A percentile compares a stretch with the other conserved stretches of the same genome.
These are phyloP conservation scores for Pichia sp. DNA, from an alignment of 1,139 yeast genomes.

Conservation along the genomic window DNA sequence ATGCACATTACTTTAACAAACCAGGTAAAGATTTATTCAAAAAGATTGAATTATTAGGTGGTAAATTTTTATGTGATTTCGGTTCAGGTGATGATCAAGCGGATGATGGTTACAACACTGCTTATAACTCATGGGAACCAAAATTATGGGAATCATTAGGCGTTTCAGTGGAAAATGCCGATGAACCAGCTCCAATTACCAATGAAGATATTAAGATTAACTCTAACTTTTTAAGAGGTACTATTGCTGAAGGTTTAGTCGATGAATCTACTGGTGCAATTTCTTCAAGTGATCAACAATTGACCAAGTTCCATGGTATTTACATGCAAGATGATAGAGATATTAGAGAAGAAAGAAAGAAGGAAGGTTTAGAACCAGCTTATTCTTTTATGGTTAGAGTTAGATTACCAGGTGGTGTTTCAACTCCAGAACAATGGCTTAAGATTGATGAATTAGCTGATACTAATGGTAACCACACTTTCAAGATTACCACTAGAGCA, in stretches of 20 bases:
- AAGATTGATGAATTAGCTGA: slow-evolving; percentile 79
- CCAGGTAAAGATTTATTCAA: slow-evolving; percentile 74
- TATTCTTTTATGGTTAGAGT: slow-evolving; percentile 95
- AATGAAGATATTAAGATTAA: slow-evolving; percentile 92
- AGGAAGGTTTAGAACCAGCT: slow-evolving; percentile 91
- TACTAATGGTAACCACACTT: slow-evolving; percentile 83
- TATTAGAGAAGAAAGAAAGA: slow-evolving; percentile 84
- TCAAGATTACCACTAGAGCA: slow-evolving; percentile 94
- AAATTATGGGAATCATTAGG: slow-evolving; percentile 84
- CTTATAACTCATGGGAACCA: slow-evolving; percentile 82
- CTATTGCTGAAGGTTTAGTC: slow-evolving; percentile 77
- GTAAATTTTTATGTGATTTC: slow-evolving; percentile 60
- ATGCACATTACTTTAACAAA: slow-evolving; percentile 86
- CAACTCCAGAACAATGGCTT: slow-evolving; percentile 85
- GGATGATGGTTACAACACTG: slow-evolving; percentile 91
- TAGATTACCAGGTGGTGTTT: slow-evolving; percentile 89
- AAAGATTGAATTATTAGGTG: slow-evolving; percentile 66
- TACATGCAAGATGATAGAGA: slow-evolving; percentile 99
- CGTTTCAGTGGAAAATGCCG: slow-evolving; percentile 75
- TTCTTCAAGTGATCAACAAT: slow-evolving; percentile 86
- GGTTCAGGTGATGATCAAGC: slow-evolving; percentile 97
- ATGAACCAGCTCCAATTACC: slow-evolving; percentile 93
- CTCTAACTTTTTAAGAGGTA: slow-evolving; percentile 86
- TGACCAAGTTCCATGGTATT: slow-evolving; percentile 96
- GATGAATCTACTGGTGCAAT: slow-evolving; percentile 90